Conservation (phyloP, 1,284 basidiomycete genomes). For the Pseudozyma hubeiensis region DNA sequence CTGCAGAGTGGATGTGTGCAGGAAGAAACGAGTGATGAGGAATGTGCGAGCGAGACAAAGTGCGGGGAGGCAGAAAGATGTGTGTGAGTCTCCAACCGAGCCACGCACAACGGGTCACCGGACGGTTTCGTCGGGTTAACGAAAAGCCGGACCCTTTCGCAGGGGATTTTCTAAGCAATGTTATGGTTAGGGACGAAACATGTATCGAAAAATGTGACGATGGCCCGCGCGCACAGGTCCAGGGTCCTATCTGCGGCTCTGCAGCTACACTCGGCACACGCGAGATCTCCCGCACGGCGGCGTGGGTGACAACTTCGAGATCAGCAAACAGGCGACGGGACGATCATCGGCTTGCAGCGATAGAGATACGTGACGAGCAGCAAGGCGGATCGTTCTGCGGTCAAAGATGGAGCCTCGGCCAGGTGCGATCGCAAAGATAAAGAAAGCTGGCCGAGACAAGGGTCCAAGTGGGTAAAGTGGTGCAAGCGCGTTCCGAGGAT, state of each 20-base stretch:
- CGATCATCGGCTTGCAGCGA: background rate
- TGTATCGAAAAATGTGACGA: background rate
- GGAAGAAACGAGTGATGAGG: background rate
- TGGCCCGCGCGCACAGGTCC: constrained; percentile 11
- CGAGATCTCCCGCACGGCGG: too few species aligned
- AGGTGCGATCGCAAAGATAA: constrained; percentile 14
- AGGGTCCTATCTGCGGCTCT: constrained; percentile 6
- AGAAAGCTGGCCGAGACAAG: background rate
- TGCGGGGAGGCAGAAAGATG: too few species aligned
- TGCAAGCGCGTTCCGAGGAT: constrained; percentile 36
- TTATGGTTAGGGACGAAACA: background rate
- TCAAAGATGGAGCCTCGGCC: background rate
- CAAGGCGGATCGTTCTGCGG: too few species aligned
- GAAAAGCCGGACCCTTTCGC: constrained; percentile 3
- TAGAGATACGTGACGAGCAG: too few species aligned
- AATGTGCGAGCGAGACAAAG: too few species aligned
- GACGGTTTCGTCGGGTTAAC: constrained; percentile 2
- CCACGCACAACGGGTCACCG: background rate
- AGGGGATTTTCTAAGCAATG: background rate
- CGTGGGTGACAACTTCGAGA: too few species aligned
- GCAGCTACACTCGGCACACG: background rate
- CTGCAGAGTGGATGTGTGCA: background rate
- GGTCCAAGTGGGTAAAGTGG: background rate
- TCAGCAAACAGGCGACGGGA: too few species aligned
- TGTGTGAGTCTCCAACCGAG: background rate